Conservation (phyloP, 805 yeast genomes). For the Kodamaea sagamina region DNA sequence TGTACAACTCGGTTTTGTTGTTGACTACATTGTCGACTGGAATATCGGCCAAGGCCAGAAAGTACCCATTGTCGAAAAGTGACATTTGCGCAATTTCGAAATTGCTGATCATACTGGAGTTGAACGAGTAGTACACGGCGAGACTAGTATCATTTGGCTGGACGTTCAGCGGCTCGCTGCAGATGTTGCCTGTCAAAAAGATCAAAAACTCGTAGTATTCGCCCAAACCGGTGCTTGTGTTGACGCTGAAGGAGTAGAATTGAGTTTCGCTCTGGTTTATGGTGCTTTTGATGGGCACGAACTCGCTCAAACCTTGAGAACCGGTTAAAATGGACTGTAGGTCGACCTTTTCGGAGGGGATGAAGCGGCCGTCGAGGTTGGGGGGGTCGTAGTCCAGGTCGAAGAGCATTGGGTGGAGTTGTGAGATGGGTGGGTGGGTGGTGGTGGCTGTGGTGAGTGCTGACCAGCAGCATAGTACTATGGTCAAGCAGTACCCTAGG, state of each 20-base stretch:
- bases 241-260: constrained; percentile 45
- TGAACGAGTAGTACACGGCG: constrained; percentile 42
- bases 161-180: constrained; percentile 30
- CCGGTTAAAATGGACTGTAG: not conserved
- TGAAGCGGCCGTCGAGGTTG: not conserved
- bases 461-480: not conserved
- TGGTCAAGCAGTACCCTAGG: too few species aligned
- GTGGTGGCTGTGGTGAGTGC: not conserved
- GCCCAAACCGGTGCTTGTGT: constrained; percentile 47
- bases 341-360: not conserved
- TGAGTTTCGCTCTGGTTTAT: constrained; percentile 43
- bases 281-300: constrained; percentile 36
- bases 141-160: constrained; percentile 27
- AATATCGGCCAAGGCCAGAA: constrained; percentile 41
- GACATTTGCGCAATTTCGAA: constrained; percentile 32
- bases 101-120: constrained; percentile 33
- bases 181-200: constrained; percentile 54
- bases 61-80: constrained; percentile 36
- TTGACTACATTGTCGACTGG: constrained; percentile 19
- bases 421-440: too few species aligned
- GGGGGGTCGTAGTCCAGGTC: not conserved
- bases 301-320: constrained; percentile 37
- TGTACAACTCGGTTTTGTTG: constrained; percentile 26
- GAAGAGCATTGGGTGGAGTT: not conserved
- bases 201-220: constrained; percentile 48